Evolutionary conservation across 2,329 filamentous ascomycete genomes (phyloP).

Genomic region (Elsinoe necatrix): DNA sequence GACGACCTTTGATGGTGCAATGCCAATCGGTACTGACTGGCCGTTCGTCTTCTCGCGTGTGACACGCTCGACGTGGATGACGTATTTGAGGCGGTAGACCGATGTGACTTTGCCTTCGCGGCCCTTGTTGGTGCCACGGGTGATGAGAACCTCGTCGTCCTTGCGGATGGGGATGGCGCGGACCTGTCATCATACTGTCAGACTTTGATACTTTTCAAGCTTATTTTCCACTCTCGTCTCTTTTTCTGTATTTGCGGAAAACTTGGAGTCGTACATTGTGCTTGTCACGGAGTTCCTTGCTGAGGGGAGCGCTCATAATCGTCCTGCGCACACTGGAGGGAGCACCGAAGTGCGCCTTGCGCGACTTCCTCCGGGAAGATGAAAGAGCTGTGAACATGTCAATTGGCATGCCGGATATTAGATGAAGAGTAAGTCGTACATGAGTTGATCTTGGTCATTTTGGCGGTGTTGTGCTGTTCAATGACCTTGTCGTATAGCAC

Average conservation of each 20-base stretch:
- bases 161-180: slow-evolving; percentile 95
- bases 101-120: slow-evolving; percentile 96
- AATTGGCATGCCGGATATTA: not conserved
- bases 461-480: slow-evolving; percentile 30
- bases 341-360: slow-evolving; percentile 95
- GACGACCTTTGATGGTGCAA: slow-evolving; percentile 94
- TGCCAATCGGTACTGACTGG: slow-evolving; percentile 87
- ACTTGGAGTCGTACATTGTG: slow-evolving; percentile 66
- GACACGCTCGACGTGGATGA: slow-evolving; percentile 94
- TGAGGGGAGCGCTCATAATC: slow-evolving; percentile 94
- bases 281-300: slow-evolving; percentile 97
- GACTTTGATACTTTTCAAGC: not conserved
- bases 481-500: slow-evolving; percentile 15
- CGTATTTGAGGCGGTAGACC: slow-evolving; percentile 97
- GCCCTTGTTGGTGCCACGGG: slow-evolving; percentile 92
- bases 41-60: slow-evolving; percentile 95
- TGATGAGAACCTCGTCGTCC: slow-evolving; percentile 73
- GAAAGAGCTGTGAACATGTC: slow-evolving; percentile 45
- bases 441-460: slow-evolving; percentile 64
- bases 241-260: not conserved
- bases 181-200: slow-evolving; percentile 49
- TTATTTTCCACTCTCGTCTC: not conserved
- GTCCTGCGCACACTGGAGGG: slow-evolving; percentile 88
- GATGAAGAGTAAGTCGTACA: slow-evolving; percentile 36
- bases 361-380: slow-evolving; percentile 95